These are phyloP conservation scores for Plasmodium reichenowi DNA, from an alignment of 169 alveolate genomes.

Conservation along the genomic window DNA sequence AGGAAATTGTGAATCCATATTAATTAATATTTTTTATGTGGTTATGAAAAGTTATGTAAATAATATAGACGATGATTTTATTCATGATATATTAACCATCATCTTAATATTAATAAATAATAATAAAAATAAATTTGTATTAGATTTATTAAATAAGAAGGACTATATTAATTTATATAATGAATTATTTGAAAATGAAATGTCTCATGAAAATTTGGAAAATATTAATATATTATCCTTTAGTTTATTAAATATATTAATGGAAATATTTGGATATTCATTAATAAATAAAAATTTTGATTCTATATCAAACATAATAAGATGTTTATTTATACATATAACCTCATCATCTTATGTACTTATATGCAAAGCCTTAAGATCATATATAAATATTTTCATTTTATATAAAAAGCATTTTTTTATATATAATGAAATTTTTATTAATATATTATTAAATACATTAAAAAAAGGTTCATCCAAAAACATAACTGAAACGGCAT, in stretches of 20 bases:
- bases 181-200: conserved; percentile 63
- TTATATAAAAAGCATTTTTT: conserved; percentile 61
- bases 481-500: conserved; percentile 65
- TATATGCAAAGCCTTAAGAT: conserved; percentile 72
- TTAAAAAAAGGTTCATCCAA: conserved; percentile 34
- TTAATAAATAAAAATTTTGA: conserved; percentile 46
- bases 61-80: conserved; percentile 33
- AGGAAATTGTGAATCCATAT: conserved; percentile 59
- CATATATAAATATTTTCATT: conserved; percentile 69
- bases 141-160: conserved; percentile 52
- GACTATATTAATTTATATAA: conserved; percentile 30
- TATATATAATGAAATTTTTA: conserved; percentile 69
- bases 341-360: conserved; percentile 69
- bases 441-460: conserved; percentile 54
- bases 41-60: conserved; percentile 31
- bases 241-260: conserved; percentile 42
- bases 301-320: conserved; percentile 36
- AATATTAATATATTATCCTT: conserved; percentile 57
- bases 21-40: conserved; percentile 32
- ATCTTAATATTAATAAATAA: conserved; percentile 40
- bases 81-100: conserved; percentile 47
- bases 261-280: conserved; percentile 58
- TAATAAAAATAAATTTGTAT: conserved; percentile 61
- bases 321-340: conserved; percentile 65
- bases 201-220: conserved; percentile 65